These are phyloP conservation scores for Fusarium austroafricanum DNA, from an alignment of 2,329 filamentous ascomycete genomes.

Conservation along the genomic window DNA sequence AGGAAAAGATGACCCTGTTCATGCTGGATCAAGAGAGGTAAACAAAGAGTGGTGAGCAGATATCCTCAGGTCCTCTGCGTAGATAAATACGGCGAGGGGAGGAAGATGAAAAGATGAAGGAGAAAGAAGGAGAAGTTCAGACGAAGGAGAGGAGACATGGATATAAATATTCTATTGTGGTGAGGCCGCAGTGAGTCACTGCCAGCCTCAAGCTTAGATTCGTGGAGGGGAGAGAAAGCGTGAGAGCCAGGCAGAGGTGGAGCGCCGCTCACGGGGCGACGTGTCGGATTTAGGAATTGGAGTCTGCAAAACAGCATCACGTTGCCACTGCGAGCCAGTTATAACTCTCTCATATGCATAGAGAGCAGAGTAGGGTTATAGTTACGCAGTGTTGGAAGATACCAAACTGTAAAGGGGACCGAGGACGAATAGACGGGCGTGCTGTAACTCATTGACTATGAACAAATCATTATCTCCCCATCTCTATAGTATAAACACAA, in stretches of 20 bases:
- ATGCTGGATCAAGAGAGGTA: background rate
- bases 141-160: background rate
- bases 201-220: background rate
- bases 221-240: background rate
- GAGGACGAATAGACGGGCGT: background rate
- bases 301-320: background rate
- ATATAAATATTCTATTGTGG: background rate
- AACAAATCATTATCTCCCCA: background rate
- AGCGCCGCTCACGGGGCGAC: background rate
- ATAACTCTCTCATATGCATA: background rate
- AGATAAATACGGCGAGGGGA: background rate
- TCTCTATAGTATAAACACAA: no score
- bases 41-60: background rate
- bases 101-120: background rate
- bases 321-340: background rate
- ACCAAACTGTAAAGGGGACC: background rate
- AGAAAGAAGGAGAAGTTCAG: background rate
- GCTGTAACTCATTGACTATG: constrained; percentile 1
- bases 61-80: background rate
- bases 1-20: background rate
- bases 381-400: background rate
- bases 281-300: background rate
- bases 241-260: background rate
- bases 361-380: background rate
- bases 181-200: constrained; percentile 8